Evolutionary conservation across 2,329 filamentous ascomycete genomes (phyloP), one percentile per base, ranked within the genome.

Genomic region (Tolypocladium endophyticum): DNA sequence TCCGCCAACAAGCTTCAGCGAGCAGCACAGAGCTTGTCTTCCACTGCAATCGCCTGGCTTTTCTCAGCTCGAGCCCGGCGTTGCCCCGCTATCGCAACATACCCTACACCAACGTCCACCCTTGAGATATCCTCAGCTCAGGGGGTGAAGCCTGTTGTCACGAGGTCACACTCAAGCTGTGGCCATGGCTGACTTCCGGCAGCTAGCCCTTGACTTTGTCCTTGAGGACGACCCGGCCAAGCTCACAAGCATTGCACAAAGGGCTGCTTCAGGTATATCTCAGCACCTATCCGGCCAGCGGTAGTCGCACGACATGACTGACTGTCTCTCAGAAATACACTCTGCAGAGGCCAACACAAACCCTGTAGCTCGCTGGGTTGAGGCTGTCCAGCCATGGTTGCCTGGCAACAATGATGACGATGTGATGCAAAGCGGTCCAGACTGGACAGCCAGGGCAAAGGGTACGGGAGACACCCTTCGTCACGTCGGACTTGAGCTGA

Each of bases 321-420:
- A 54, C 30, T 3, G 35, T 2, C 7, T 30, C 33, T 4, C 28
- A 80, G 79, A 76, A 61, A 79, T 83, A 28, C 72, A 81, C 67
- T 70, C 68, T 59, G 73, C 77, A 9, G 64, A 75, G 0, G 70
- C 76, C 47, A 76, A 70, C 63, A 75, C 77, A 55, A 74, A 78
- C 55, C 74, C 77, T 4, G 74, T 83, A 52, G 79, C 78, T 20
- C 77, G 79, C 66, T 83, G 81, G 81, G 81, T 82, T 35, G 77
- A 81, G 54, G 79, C 81, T 41, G 79, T 83, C 59, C 77, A 80
- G 64, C 76, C 75, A 59, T 83, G 81, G 81, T 81, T 83, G 73
- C 77, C 77, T 20, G 73, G 72, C 9, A 72, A 69, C 58, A 71
- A 74, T 43, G 70, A 70, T 55, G 74, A 74, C 43, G 71, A 70